A percentile compares a stretch with the other conserved stretches of the same genome.
Conservation (phyloP, 176 grass and related monocot genomes). For the Aegilops speltoides region DNA sequence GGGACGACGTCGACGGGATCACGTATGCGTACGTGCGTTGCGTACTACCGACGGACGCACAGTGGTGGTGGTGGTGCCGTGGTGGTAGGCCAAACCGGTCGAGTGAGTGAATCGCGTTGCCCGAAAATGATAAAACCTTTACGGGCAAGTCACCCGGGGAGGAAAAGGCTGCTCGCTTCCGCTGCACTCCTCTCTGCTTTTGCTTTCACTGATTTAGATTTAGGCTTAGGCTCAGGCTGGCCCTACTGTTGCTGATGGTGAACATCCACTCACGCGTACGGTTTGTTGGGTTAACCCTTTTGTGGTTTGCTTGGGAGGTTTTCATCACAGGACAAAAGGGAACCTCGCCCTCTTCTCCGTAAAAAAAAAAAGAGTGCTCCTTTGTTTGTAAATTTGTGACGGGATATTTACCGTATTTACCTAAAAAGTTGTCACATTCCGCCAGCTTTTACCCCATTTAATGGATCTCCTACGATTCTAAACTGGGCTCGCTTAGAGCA, state of each 20-base stretch:
- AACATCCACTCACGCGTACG: conserved; percentile 21
- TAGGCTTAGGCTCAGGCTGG: neutral
- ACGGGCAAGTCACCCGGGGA: conserved; percentile 23
- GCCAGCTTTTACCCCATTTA: too few species aligned
- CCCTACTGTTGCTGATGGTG: conserved; percentile 15
- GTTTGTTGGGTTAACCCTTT: conserved; percentile 11
- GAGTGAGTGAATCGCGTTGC: neutral
- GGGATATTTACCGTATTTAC: too few species aligned
- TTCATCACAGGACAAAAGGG: neutral
- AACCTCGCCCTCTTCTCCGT: neutral
- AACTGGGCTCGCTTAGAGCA: too few species aligned
- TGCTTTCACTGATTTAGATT: neutral
- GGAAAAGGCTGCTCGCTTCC: conserved; percentile 42
- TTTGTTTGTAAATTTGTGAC: too few species aligned
- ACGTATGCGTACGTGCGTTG: neutral
- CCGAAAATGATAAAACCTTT: conserved; percentile 41
- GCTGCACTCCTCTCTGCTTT: conserved; percentile 26
- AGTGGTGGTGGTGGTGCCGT: neutral
- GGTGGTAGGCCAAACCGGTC: conserved; percentile 22
- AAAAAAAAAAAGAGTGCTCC: too few species aligned
- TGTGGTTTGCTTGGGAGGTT: neutral
- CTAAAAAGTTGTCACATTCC: too few species aligned
- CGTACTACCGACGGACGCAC: neutral
- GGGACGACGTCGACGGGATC: neutral
- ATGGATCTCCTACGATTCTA: too few species aligned